Evolutionary conservation across 176 grass and related monocot species (phyloP), one percentile per base, ranked within the genome.

Genomic region (Miscanthus lutarioriparius): DNA sequence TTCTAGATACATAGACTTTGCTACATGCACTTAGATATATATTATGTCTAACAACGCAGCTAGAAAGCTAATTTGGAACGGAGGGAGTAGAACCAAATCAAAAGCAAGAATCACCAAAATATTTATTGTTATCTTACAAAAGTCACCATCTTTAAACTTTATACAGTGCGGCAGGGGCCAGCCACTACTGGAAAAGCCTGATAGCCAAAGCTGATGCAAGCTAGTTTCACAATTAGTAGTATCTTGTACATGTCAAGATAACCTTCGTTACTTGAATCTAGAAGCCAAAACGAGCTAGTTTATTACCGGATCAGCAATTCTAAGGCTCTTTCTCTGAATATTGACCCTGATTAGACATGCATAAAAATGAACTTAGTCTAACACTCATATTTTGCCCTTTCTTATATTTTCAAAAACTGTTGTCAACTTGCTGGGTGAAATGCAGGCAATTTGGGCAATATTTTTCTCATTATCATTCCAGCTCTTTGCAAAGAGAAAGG

Each of bases 401-500:
- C 40, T 77, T 7, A 28, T 56, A 2, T 59, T n/a, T 32, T 66
- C 0, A 70, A 28, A 64, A 35, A 26, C 30, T 36, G 62, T 0
- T 26, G 7, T n/a, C 70, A 25, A 40, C 8, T 70, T 76, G 14
- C 4, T 73, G 73, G 5, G 7, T 47, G 30, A 33, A 48, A 33
- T 77, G 82, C 86, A 97, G 90, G 92, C 20, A 98, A 98, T 66
- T 71, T 90, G 75, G 96, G 93, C 62, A 95, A 92, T 68, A 86
- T 95, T 87, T 92, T 94, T 51, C 85, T 98, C 41, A 94, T 98
- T 76, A 82, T 98, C 79, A 83, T 98, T 70, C 96, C 93, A 83
- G 72, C 91, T 79, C 89, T 98, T 63, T 98, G 93, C 79, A 94
- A 98, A 75, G 96, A 98, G 89, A 92, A 91, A 68, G 91, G 91